Percentiles rank a stretch among this genome's conserved stretches.
Conservation (phyloP, 2,329 filamentous ascomycete genomes). For the Paecilomyces fulvus region DNA sequence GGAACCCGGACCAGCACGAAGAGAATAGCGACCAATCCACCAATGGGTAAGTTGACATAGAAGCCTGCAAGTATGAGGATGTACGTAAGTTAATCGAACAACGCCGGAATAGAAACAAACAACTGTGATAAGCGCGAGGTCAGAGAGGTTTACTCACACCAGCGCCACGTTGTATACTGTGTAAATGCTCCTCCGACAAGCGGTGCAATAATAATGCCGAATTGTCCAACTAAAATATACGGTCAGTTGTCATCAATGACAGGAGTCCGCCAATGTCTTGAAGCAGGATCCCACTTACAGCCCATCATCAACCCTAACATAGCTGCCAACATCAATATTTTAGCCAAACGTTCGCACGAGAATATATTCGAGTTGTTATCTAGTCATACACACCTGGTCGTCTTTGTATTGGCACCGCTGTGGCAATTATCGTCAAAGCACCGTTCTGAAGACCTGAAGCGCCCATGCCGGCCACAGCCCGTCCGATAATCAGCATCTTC, state of each 20-base stretch:
- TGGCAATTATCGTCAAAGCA: constrained; percentile 11
- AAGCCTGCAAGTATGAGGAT: constrained; percentile 16
- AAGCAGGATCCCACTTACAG: constrained; percentile 8
- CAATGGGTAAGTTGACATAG: constrained; percentile 35
- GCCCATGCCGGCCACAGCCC: constrained; percentile 15
- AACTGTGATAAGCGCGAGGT: not conserved
- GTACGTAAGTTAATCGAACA: not conserved
- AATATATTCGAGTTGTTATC: not conserved
- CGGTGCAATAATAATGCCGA: constrained; percentile 31
- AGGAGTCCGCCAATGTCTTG: not conserved
- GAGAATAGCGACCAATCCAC: constrained; percentile 22
- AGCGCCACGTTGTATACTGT: constrained; percentile 30
- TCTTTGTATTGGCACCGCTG: constrained; percentile 6
- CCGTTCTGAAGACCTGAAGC: constrained; percentile 11
- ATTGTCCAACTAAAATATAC: constrained; percentile 13
- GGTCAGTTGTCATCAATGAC: not conserved
- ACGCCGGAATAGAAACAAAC: not conserved
- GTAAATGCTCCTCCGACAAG: constrained; percentile 37
- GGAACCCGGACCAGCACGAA: constrained; percentile 23
- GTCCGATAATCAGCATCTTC: constrained; percentile 14
- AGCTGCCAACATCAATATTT: constrained; percentile 1
- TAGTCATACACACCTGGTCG: constrained; percentile 8
- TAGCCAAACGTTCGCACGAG: not conserved
- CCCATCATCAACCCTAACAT: constrained; percentile 15
- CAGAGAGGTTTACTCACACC: constrained; percentile 20